Evolutionary conservation across 1,284 basidiomycete genomes (phyloP), one percentile per base, ranked within the genome.

Genomic region (Malassezia caprae): DNA sequence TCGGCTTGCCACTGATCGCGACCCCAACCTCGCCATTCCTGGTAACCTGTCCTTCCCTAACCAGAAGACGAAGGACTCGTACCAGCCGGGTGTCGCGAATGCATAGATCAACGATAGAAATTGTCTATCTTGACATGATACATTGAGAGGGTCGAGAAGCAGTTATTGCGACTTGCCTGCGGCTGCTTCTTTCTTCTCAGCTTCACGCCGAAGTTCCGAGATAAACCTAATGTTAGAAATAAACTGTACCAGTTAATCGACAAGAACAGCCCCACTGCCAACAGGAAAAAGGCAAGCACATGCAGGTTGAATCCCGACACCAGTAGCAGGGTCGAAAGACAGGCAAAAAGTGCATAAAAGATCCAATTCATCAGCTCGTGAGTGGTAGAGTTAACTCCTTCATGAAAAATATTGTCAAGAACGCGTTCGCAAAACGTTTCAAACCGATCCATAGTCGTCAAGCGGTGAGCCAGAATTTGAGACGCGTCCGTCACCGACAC

Each of bases 1-100:
- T 15, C 79, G 81, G 58, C 78, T 91, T 64, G 80, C 81, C 62
- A 83, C 80, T 53, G 82, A 88, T 54, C 78, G 82, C 23, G 83
- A 90, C 72, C 81, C 82, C n/a, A 78, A 79, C 28, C 79, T 87
- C 35, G 88, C 88, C 12, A 67, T 88, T 23, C 84, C 89, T 6
- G 88, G 90, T 69, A 89, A 88, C 76, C 76, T 91, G 50, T 88
- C 59, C 8, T 53, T 50, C 28, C 69, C 69, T 12, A 42, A 61
- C 44, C 27, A 47, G 39, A 12, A 24, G 19, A 48, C 55, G 17
- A 48, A 45, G 31, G 55, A 57, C 35, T 52, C 51, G 19, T 35
- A 42, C 27, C 19, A 32, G 10, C 55, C 55, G 4, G 55, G 55
- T 10, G 26, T 45, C 4, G 24, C n/a, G 32, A 43, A 26, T 30